These are phyloP conservation scores for Kodamaea fukazawae DNA, from an alignment of 805 yeast genomes.

Conservation along the genomic window DNA sequence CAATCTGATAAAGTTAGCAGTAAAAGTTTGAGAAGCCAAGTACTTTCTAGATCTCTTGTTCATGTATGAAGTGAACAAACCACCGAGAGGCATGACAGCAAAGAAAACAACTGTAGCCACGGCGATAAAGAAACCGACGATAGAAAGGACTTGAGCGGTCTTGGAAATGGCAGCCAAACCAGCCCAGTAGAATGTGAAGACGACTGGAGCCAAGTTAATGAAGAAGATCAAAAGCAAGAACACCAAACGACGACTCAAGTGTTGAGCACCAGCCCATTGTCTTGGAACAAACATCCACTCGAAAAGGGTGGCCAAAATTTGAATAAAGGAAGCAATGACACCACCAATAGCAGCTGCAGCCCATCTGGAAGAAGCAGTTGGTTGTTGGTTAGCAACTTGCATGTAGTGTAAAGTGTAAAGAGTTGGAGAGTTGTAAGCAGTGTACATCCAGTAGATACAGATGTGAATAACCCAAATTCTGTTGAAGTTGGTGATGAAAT, in stretches of 20 bases:
- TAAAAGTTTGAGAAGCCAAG: slow-evolving; percentile 92
- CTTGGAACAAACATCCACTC: slow-evolving; percentile 98
- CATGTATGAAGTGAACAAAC: slow-evolving; percentile 89
- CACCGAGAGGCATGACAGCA: slow-evolving; percentile 95
- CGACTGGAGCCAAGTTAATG: slow-evolving; percentile 79
- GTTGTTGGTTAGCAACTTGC: slow-evolving; percentile 80
- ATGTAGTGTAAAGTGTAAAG: slow-evolving; percentile 83
- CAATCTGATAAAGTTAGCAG: slow-evolving; percentile 83
- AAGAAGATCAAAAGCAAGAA: slow-evolving; percentile 65
- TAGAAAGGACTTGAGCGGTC: slow-evolving; percentile 74
- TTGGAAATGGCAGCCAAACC: slow-evolving; percentile 63
- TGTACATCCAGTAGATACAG: slow-evolving; percentile 90
- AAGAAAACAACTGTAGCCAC: slow-evolving; percentile 81
- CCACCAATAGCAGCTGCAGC: slow-evolving; percentile 93
- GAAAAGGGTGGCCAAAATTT: slow-evolving; percentile 80
- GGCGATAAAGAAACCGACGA: slow-evolving; percentile 87
- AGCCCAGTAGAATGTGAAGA: slow-evolving; percentile 81
- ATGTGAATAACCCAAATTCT: slow-evolving; percentile 97
- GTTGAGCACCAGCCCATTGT: slow-evolving; percentile 99
- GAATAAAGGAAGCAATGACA: slow-evolving; percentile 75
- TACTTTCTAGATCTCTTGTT: slow-evolving; percentile 82
- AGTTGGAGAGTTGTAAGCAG: slow-evolving; percentile 88
- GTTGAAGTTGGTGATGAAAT: slow-evolving; percentile 89
- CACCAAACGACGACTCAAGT: slow-evolving; percentile 80
- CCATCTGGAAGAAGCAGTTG: slow-evolving; percentile 90